Conservation (phyloP, 2,329 filamentous ascomycete species). For the Zarea fungicola region DNA sequence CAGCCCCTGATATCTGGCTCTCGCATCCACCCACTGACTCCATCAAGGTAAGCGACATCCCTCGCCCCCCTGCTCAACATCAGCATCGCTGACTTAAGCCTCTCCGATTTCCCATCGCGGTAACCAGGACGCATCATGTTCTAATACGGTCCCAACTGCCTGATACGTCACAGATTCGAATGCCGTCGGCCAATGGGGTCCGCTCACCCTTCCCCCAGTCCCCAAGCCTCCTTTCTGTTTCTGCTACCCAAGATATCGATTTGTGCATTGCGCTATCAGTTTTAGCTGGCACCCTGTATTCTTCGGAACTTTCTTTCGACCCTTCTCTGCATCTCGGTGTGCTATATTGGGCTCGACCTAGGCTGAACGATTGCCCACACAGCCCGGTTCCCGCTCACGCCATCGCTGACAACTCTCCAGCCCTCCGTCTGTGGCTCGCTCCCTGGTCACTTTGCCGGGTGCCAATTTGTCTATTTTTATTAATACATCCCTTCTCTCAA, state of each 20-base stretch:
- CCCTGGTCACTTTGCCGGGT: not conserved
- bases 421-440: not conserved
- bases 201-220: not conserved
- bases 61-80: not conserved
- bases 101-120: conserved; percentile 10
- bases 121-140: conserved; percentile 9
- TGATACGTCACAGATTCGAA: not conserved
- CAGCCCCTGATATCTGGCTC: conserved; percentile 1
- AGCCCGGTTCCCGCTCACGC: conserved; percentile 1
- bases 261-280: conserved; percentile 5
- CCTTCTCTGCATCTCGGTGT: conserved; percentile 5
- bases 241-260: conserved; percentile 8
- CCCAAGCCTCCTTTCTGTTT: not conserved
- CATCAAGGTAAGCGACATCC: conserved; percentile 4
- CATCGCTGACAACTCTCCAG: conserved; percentile 3
- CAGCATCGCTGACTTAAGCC: conserved; percentile 13
- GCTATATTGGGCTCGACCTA: not conserved
- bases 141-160: conserved; percentile 7
- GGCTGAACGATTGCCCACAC: not conserved
- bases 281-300: not conserved
- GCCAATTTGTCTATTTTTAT: not conserved
- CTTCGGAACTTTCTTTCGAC: conserved; percentile 1
- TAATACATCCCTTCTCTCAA: no score
- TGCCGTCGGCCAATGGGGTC: conserved; percentile 1
- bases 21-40: not conserved